Evolutionary conservation across 1,284 basidiomycete genomes (phyloP), one percentile per base, ranked within the genome.

Genomic region (Macrocystidia cucumis): DNA sequence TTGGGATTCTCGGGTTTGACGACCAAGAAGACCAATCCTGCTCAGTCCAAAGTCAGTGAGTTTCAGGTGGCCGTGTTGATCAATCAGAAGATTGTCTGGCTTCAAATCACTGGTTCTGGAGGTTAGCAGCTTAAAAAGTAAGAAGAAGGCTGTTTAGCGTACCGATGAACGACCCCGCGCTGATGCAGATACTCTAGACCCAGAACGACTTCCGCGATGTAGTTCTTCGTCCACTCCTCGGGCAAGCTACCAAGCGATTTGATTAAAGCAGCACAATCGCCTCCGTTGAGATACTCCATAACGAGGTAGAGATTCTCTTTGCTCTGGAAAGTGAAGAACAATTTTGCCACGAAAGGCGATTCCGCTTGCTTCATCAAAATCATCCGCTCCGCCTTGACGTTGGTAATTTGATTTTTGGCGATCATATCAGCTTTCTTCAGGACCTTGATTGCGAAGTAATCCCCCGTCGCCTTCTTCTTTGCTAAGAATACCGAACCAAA

Each of bases 361-460:
- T 97, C 92, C 0, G 96, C 89, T 59, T 98, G 95, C 56, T 92
- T 95, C 96, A 98, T 98, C 46, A 99, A 72, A 52, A 99, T 98
- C 79, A 95, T 98, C 38, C 96, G 78, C 65, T 99, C 96, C 2
- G 96, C 96, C 64, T 98, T 98, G 59, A 98, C 95, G 55, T 98
- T 99, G 38, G 96, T 98, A 60, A 99, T 96, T 62, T 99, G 96
- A 66, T 98, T 98, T 75, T 99, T 99, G 31, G 96, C 91, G 55
- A 99, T 98, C 96, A 99, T 99, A 63, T 99, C 96, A 18, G 92
- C 91, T 69, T 99, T 99, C 65, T 96, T 98, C 49, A 98, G 65
- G 21, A 98, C 92, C 63, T 99, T 99, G 78, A 99, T 96, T 18
- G 96, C 96, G 63, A 86, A 99, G 62, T 98, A 97, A 61, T 98